phyloP scores from a whole-genome alignment of 768 basidiomycete genomes.

The Tulasnella sp. region DNA sequence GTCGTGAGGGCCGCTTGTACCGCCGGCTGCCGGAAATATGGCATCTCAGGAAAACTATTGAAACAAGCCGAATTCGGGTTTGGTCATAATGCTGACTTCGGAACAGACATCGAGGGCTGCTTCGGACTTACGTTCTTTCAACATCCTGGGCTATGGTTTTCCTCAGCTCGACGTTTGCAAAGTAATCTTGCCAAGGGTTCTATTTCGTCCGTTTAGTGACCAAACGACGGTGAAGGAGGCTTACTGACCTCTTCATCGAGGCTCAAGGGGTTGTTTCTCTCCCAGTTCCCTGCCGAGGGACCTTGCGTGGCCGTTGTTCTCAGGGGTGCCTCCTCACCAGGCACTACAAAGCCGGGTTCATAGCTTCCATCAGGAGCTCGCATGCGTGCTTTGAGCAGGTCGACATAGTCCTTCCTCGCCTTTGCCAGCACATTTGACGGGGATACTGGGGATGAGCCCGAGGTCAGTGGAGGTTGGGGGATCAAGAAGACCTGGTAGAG shows the following conservation, averaged over 20 bases:
- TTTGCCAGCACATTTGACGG: slow-evolving; percentile 35
- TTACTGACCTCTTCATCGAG: slow-evolving; percentile 59
- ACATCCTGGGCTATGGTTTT: slow-evolving; percentile 92
- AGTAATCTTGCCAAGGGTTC: slow-evolving; percentile 97
- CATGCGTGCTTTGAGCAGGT: slow-evolving; percentile 58
- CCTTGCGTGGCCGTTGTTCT: slow-evolving; percentile 22
- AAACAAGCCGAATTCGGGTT: not conserved
- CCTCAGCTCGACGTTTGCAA: slow-evolving; percentile 76
- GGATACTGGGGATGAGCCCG: slow-evolving; percentile 25
- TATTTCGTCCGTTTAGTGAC: slow-evolving; percentile 29
- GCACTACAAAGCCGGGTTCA: slow-evolving; percentile 55
- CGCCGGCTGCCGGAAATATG: slow-evolving; percentile 70
- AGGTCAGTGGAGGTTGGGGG: slow-evolving; percentile 47
- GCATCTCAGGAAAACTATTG: slow-evolving; percentile 89
- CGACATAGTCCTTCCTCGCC: slow-evolving; percentile 50
- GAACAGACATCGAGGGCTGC: not conserved
- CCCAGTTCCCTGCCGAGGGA: slow-evolving; percentile 40
- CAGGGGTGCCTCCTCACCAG: slow-evolving; percentile 40
- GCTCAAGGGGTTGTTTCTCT: slow-evolving; percentile 74
- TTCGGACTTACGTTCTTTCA: slow-evolving; percentile 73
- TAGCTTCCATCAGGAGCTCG: slow-evolving; percentile 82
- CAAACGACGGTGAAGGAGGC: not conserved
- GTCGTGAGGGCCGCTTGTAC: slow-evolving; percentile 77
- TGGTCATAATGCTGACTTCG: not conserved
- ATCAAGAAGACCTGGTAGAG: slow-evolving; percentile 57